Conservation (phyloP, 176 grass and related monocot species). For the Oryza glaberrima region DNA sequence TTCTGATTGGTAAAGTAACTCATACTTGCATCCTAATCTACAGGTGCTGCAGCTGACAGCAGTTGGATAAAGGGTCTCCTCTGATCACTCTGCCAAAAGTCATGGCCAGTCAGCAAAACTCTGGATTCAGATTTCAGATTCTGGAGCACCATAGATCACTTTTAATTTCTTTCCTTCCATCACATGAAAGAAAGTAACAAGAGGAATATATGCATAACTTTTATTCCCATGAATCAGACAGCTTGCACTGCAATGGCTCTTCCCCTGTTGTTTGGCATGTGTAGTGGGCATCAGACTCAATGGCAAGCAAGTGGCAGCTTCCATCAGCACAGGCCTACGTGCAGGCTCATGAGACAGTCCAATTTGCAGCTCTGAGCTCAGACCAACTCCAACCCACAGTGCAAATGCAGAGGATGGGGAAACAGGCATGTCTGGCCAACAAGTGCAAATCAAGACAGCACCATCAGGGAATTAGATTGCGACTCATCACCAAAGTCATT, state of each 20-base stretch:
- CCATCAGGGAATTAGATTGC: slow-evolving; percentile 43
- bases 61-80: not conserved
- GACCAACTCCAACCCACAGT: slow-evolving; percentile 35
- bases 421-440: slow-evolving; percentile 39
- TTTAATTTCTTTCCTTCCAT: slow-evolving; percentile 7
- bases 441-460: slow-evolving; percentile 62
- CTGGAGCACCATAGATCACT: slow-evolving; percentile 24
- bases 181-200: slow-evolving; percentile 33
- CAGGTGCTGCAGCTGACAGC: slow-evolving; percentile 33
- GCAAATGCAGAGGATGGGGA: slow-evolving; percentile 41
- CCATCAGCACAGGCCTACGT: slow-evolving; percentile 51
- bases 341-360: slow-evolving; percentile 40
- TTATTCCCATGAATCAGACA: slow-evolving; percentile 52
- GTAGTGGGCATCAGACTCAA: slow-evolving; percentile 29
- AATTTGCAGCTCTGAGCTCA: slow-evolving; percentile 35
- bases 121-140: slow-evolving; percentile 40
- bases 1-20: slow-evolving; percentile 20
- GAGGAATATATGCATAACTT: slow-evolving; percentile 23
- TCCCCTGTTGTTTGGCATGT: slow-evolving; percentile 30
- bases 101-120: not conserved
- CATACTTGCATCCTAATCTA: slow-evolving; percentile 33
- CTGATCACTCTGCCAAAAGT: not conserved
- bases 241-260: slow-evolving; percentile 29
- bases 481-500: slow-evolving; percentile 55
- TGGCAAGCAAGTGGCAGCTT: slow-evolving; percentile 31